Evolutionary conservation across 108 stramenopile genomes (phyloP).

Genomic region (Cyclotella sp.): DNA sequence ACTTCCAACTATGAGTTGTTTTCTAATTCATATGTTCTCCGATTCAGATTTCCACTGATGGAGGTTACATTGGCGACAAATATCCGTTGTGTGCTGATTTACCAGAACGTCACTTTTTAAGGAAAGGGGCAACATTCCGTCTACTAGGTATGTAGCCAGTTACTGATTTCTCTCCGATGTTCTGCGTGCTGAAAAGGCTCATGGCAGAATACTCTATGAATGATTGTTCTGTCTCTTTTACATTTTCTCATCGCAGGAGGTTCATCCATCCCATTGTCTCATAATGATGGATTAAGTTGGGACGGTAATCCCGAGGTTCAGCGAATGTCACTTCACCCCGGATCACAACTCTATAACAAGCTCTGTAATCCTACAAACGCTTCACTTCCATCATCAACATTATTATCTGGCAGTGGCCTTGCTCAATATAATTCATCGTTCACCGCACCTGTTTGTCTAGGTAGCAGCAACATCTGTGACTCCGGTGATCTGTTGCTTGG

Average conservation of each 20-base stretch:
- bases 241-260: neutral
- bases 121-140: slow-evolving; percentile 39
- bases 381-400: slow-evolving; percentile 6
- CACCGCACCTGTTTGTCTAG: slow-evolving; percentile 30
- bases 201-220: neutral
- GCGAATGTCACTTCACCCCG: slow-evolving; percentile 15
- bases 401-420: slow-evolving; percentile 15
- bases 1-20: neutral
- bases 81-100: slow-evolving; percentile 59
- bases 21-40: slow-evolving; percentile 6
- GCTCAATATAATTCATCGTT: slow-evolving; percentile 22
- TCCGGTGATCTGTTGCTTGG: slow-evolving; percentile 15
- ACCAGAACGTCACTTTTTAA: slow-evolving; percentile 41
- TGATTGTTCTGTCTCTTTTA: neutral
- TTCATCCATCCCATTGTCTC: slow-evolving; percentile 18
- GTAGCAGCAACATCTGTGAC: slow-evolving; percentile 20
- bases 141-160: slow-evolving; percentile 22
- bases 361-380: slow-evolving; percentile 27
- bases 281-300: slow-evolving; percentile 16
- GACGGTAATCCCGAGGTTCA: slow-evolving; percentile 26
- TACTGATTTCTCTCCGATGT: neutral
- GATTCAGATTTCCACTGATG: slow-evolving; percentile 4
- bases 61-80: slow-evolving; percentile 48
- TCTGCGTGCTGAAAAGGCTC: no score
- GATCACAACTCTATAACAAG: slow-evolving; percentile 31